Evolutionary conservation across 1,284 basidiomycete species (phyloP), one percentile per base, ranked within the genome.

Genomic region (Cutaneotrichosporon cavernicola): DNA sequence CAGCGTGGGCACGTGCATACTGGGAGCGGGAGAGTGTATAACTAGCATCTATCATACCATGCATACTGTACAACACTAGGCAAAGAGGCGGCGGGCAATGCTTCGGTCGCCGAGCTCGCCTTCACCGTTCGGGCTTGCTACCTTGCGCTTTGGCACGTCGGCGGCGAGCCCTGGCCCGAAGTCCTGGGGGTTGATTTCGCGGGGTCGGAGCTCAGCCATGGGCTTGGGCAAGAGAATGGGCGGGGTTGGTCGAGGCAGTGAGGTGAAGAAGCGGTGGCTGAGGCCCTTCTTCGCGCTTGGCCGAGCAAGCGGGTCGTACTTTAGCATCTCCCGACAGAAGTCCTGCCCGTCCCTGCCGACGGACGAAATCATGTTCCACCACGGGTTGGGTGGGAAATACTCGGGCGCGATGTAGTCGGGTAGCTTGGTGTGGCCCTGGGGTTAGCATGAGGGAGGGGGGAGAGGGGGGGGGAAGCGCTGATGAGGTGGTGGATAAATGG

Each of bases 301-400:
- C 3, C 97, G 88, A 72, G 86, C 88, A 40, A 86, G 83, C 8
- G 97, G 97, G 73, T 99, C 93, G 74, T 91, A 97, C 8, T 86
- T 83, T 18, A 99, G 82, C 72, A 91, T 89, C 74, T 87, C 88
- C 64, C 83, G 84, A 43, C 97, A 84, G 13, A 99, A 84, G 70
- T 93, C 94, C 46, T 98, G 83, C 0, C 92, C 88, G 69, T 97
- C 93, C 6, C 87, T 85, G 51, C 88, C 92, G 0, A 95, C 92
- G 1, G 95, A 95, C 0, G 91, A 90, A 81, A 99, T 96, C 46
- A 97, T 85, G 71, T 90, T 87, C 40, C 75, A 76, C 77, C 80
- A 81, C 3, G 75, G 70, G 14, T 90, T 87, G 38, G 97, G 83
- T 14, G 89, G 90, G 55, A 89, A 86, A 73, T 89, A 90, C 0